Evolutionary conservation across 768 basidiomycete genomes (phyloP), one percentile per base, ranked within the genome.

Genomic region (Imleria badia): DNA sequence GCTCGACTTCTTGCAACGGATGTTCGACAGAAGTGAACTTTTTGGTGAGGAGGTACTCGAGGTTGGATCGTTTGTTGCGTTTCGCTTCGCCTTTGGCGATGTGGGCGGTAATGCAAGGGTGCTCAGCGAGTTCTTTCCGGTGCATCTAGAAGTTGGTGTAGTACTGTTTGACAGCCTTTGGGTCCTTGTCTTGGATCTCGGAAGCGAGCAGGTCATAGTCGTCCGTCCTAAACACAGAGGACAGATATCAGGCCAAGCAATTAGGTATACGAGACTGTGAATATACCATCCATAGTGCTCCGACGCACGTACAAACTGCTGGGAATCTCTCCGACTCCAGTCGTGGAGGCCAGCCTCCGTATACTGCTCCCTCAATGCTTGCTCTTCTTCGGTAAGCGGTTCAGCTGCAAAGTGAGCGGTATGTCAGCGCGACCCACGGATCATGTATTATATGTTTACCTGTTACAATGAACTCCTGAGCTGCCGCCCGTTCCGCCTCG

Each of bases 1-100:
- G 84, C 72, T 96, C 91, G 45, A 99, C 84, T 71, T 97, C 95
- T 70, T 98, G 96, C 87, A 98, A 94, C 1, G 97, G 97, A 71
- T 88, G 93, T 36, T 82, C 78, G 54, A 91, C 88, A 2, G 88
- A 88, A 20, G 76, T 76, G 63, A 98, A 89, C 70, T 98, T 98
- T 66, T 84, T 81, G 48, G 84, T 75, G 30, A 98, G 82, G 9
- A 95, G 82, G 31, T 81, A 78, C 60, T 91, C 86, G 15, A 90
- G 81, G 62, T 90, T 89, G 49, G 87, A 87, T 6, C 90, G 84
- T 65, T 92, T 91, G 67, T 86, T 87, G 31, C 94, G 90, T 66
- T 93, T 94, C 4, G 87, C 86, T 66, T 96, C 93, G 31, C 94
- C 95, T 65, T 92, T 89, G 20, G 85, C 75, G 58, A 98, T 92